Conservation (phyloP, 163 green algal species). For the Prototheca cutis region DNA sequence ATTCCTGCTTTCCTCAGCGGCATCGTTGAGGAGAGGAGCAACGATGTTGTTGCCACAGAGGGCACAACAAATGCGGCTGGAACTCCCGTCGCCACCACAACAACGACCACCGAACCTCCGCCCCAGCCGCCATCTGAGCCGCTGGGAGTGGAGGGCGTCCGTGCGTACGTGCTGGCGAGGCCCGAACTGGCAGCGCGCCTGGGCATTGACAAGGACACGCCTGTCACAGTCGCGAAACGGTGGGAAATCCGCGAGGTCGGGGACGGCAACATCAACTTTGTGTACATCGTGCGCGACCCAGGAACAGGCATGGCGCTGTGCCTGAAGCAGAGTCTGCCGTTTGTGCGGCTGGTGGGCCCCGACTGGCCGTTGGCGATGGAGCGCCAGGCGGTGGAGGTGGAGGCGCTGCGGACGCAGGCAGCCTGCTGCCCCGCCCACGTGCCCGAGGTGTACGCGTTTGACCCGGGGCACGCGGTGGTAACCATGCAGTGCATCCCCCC, state of each 20-base stretch:
- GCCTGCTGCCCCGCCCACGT: conserved; percentile 62
- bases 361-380: conserved; percentile 82
- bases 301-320: conserved; percentile 56
- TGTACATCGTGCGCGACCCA: conserved; percentile 85
- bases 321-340: conserved; percentile 91
- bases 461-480: conserved; percentile 46
- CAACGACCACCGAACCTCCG: conserved; percentile 1
- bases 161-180: conserved; percentile 44
- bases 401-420: conserved; percentile 51
- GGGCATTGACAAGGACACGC: no score
- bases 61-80: no score
- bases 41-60: no score
- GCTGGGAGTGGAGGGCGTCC: conserved; percentile 21
- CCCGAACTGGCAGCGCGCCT: conserved; percentile 30
- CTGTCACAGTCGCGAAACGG: no score
- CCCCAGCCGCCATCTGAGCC: background rate
- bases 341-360: conserved; percentile 81
- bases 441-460: conserved; percentile 68
- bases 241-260: conserved; percentile 60
- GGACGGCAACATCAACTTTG: conserved; percentile 99
- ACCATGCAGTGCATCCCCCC: conserved; percentile 81
- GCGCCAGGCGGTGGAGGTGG: conserved; percentile 46
- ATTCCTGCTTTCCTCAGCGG: no score
- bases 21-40: no score
- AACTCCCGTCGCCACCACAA: no score